phyloP scores from a whole-genome alignment of 805 yeast species.

The Zygoascus biomembranicola region DNA sequence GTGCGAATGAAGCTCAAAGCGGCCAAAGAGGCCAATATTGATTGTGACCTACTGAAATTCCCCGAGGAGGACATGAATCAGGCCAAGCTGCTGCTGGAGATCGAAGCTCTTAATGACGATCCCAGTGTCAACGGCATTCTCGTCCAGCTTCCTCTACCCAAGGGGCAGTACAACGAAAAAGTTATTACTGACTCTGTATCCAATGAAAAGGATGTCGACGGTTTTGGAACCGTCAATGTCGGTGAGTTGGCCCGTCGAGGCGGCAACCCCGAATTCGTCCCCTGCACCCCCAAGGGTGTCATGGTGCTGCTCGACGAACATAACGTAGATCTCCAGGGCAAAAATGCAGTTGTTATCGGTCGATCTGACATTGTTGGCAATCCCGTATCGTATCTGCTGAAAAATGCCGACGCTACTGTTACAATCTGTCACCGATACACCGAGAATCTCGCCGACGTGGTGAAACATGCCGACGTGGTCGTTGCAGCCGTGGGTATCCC shows the following conservation, averaged over 20 bases:
- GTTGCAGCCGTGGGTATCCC: slow-evolving; percentile 91
- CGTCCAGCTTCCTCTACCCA: slow-evolving; percentile 85
- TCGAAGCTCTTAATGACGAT: slow-evolving; percentile 62
- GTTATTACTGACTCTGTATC: slow-evolving; percentile 68
- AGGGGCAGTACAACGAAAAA: slow-evolving; percentile 63
- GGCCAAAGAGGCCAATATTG: slow-evolving; percentile 72
- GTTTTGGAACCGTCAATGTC: slow-evolving; percentile 78
- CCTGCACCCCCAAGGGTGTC: slow-evolving; percentile 94
- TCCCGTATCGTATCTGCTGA: slow-evolving; percentile 79
- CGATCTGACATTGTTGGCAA: slow-evolving; percentile 96
- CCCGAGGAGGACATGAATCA: slow-evolving; percentile 51
- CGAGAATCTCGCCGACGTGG: slow-evolving; percentile 45
- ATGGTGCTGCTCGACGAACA: slow-evolving; percentile 68
- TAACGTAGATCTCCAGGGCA: slow-evolving; percentile 59
- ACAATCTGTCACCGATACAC: slow-evolving; percentile 79
- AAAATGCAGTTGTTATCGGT: slow-evolving; percentile 84
- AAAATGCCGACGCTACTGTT: slow-evolving; percentile 75
- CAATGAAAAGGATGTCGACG: slow-evolving; percentile 90
- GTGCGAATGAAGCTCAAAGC: slow-evolving; percentile 88
- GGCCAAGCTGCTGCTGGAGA: slow-evolving; percentile 45
- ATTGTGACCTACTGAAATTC: slow-evolving; percentile 56
- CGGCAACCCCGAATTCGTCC: slow-evolving; percentile 74
- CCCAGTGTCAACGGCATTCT: slow-evolving; percentile 75
- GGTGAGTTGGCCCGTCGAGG: slow-evolving; percentile 88
- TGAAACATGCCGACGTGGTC: slow-evolving; percentile 76